Base-by-base conservation (phyloP, 192 early-diverging fungal species). In the Kappamyces sp. region DNA sequence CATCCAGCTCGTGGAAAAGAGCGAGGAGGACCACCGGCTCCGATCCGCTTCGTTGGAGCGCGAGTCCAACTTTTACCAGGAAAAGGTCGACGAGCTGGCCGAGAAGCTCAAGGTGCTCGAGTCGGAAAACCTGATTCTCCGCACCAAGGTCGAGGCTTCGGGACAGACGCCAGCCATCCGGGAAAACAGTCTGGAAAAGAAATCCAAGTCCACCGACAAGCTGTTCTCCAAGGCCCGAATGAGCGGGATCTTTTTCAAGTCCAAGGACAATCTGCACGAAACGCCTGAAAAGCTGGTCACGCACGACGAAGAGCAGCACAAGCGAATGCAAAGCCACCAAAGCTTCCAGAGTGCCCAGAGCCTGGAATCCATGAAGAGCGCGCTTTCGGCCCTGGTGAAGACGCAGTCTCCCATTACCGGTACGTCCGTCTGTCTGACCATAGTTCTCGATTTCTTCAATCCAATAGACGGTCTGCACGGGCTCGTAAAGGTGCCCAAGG, bases 401-500 rank as follows among this genome's bases (percentile, higher is more conserved):
- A 46, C 6, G 49, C 43, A 39, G 6, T 31, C n/a, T 12, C 38
- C 23, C 9, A 15, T 55, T 6, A 40, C 33, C 10, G 50, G 38
- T 54, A 55, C 15, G 3, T 40, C 53, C 3, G 23, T 37, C 5
- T 9, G 8, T 51, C 50, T 37, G 12, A 47, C 37, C 6, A 0
- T 50, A 63, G 54, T 51, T 10, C 35, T 44, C 32, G 34, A 32
- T 13, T 12, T 46, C 38, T 67, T 72, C 49, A 61, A 66, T 60
- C 55, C 61, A 5, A 31, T 23, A 3, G 66, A 74, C 32, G 60
- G 42, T 13, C 50, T 77, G 33, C 36, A 33, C 1, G 78, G 78
- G 3, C 64, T 49, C 55, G 51, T 80, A 9, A 80, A 80, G 51
- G 62, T 77, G 5, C 78, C 78, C 32, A 80, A 80, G 58, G 70